A percentile compares a stretch with the other conserved stretches of the same genome.
These are phyloP conservation scores for Pseudocercospora eumusae DNA, from an alignment of 2,329 filamentous ascomycete genomes.

Conservation along the genomic window DNA sequence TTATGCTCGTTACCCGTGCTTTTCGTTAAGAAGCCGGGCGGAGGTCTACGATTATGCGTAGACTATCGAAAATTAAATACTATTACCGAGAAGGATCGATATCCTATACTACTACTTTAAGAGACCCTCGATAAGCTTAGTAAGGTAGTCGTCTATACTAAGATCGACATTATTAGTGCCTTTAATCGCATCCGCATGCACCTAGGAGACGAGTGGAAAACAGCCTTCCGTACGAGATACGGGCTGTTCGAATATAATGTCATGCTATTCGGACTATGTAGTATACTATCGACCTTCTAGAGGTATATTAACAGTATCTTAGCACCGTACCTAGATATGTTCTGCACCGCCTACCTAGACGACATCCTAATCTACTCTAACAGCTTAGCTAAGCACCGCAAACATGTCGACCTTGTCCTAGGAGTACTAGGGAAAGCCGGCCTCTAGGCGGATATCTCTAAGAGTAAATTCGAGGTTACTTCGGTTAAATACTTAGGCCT, in stretches of 20 bases:
- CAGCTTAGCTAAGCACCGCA: conserved; percentile 9
- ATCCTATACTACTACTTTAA: conserved; percentile 30
- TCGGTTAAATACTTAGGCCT: conserved; percentile 25
- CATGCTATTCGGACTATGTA: conserved; percentile 34
- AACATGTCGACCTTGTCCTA: conserved; percentile 9
- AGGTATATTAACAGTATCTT: conserved; percentile 33
- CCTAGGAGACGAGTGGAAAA: too few relatives aligned
- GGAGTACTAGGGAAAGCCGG: background rate
- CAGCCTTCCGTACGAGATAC: too few relatives aligned
- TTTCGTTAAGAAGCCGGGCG: too few relatives aligned
- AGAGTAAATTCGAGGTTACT: conserved; percentile 19
- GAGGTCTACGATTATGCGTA: conserved; percentile 33
- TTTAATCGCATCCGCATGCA: too few relatives aligned
- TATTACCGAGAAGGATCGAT: conserved; percentile 39
- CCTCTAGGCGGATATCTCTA: conserved; percentile 21
- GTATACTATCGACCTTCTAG: conserved; percentile 34
- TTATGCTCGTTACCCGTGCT: too few relatives aligned
- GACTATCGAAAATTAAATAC: conserved; percentile 39
- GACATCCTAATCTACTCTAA: conserved; percentile 38
- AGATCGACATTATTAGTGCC: too few relatives aligned
- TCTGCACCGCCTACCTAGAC: conserved; percentile 36
- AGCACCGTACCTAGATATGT: conserved; percentile 16
- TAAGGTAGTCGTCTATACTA: too few relatives aligned
- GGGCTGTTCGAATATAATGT: conserved; percentile 35
- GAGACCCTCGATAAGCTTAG: too few relatives aligned